Evolutionary conservation across 179 eudicot genomes (phyloP), one percentile per base, ranked within the genome.

Genomic region (Heliamphora pulchella): DNA sequence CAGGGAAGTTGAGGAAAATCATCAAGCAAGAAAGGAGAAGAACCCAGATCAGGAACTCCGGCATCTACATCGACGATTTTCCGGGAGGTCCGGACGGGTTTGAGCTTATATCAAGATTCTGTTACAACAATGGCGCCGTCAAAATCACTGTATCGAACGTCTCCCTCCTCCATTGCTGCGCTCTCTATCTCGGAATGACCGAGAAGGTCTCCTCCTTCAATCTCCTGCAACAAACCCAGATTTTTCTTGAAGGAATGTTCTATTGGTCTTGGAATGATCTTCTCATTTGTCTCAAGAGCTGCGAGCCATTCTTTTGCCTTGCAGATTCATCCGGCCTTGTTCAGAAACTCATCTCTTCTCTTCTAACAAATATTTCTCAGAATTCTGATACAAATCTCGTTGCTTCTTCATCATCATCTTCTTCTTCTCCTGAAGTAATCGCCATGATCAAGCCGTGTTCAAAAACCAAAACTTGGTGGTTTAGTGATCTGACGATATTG

Each of bases 71-170:
- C 59, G 78, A 79, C 31, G 88, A 84, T 72, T 90, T 91, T 66
- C 96, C 94, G 0, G 97, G 97, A 0, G 97, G 97, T 7, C 75
- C 90, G 64, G 78, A 82, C 51, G 95, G 90, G 79, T 93, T 93
- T 66, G 97, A 93, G 80, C 78, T 89, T 18, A 86, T 90, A 54
- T 78, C 91, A n/a, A 87, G 90, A 84, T 91, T 90, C 81, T 90
- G 93, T 62, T 91, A 89, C 94, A 89, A 83, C 87, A 81, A 81
- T 53, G 94, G 91, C 69, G 50, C 39, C 50, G 83, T 87, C 55
- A 54, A 78, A 62, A 88, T 91, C 79, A 81, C 91, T 31, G 83
- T 87, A 7, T 74, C 87, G 3, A 91, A 89, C 59, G 86, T 90
- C 8, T 81, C 87, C 2, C 76, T 85, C 57, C 88, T 93, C 47